These are phyloP conservation scores for Aspergillus aculeatinus DNA, from an alignment of 2,329 filamentous ascomycete genomes.

Conservation along the genomic window DNA sequence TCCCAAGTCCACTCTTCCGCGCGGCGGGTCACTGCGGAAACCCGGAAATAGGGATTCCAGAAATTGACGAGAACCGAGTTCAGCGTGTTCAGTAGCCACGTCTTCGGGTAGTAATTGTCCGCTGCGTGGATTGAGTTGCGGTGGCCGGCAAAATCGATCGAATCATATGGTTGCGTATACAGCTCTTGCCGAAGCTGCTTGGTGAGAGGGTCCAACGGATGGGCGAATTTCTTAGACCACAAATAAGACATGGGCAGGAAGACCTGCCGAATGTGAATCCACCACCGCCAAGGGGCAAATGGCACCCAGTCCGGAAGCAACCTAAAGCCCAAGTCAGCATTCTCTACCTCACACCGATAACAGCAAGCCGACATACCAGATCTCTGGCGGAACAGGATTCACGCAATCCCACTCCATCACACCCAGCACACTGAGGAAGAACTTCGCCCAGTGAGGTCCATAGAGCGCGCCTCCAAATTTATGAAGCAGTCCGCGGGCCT, in stretches of 20 bases:
- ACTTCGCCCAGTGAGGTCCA: conserved; percentile 94
- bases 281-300: conserved; percentile 90
- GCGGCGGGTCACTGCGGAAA: conserved; percentile 62
- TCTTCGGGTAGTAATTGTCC: conserved; percentile 94
- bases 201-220: conserved; percentile 72
- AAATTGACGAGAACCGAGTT: conserved; percentile 79
- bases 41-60: conserved; percentile 75
- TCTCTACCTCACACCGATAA: neutral
- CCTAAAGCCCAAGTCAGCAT: conserved; percentile 34
- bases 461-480: conserved; percentile 80
- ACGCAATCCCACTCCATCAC: conserved; percentile 87
- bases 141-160: conserved; percentile 73
- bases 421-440: conserved; percentile 84
- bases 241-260: conserved; percentile 89
- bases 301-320: conserved; percentile 87
- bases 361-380: conserved; percentile 61
- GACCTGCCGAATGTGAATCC: conserved; percentile 98
- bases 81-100: conserved; percentile 72
- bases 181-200: conserved; percentile 74
- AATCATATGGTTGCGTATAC: conserved; percentile 73
- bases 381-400: conserved; percentile 87
- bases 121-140: conserved; percentile 75
- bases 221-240: conserved; percentile 78
- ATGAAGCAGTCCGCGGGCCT: conserved; percentile 78
- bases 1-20: conserved; percentile 82